Base-by-base conservation (phyloP, 139 green algal genomes). In the Micractinium conductrix region DNA sequence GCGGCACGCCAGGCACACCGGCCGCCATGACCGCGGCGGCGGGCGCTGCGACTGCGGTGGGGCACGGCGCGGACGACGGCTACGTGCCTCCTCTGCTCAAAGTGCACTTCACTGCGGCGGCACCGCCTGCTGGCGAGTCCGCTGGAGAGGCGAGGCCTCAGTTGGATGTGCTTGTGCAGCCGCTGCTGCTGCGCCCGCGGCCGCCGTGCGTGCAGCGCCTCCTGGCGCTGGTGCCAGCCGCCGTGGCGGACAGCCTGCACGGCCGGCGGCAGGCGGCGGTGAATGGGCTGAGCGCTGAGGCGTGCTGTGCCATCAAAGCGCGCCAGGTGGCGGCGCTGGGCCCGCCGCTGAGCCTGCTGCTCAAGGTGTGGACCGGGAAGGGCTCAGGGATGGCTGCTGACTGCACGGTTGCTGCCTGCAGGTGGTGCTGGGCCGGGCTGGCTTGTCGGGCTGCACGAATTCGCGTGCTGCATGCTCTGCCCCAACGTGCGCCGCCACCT, bases 151-250 rank as follows among this genome's bases (percentile, higher is more conserved):
- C 33, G 2, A 38, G 30, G 55, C 9, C 76, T 28, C 76, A 82
- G 58, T 55, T 88, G 43, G 84, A 88, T 60, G 69, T 80, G 9
- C 33, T 88, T 44, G 84, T 88, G n/a, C 84, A 88, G 84, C 84
- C 84, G 53, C 75, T 88, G 69, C 74, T 33, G 40, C 33, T 88
- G 69, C 84, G 28, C 1, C 9, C 33, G 43, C 58, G 53, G 33
- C 50, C 84, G 12, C 28, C 45, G 19, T 80, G 69, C 69, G 22
- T 88, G 42, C 62, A 53, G 40, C 62, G 58, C 38, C 26, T 88
- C 10, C 9, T 55, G 42, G 33, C 35, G 28, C 22, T 88, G 0
- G 37, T 84, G 40, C 84, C 75, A 9, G 33, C 43, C 0, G 74
- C 28, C 4, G 65, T 80, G 35, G 45, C 28, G 78, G 74, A 33